Evolutionary conservation across 495 filamentous ascomycete species (phyloP).

Genomic region (Penicillium turbatum): DNA sequence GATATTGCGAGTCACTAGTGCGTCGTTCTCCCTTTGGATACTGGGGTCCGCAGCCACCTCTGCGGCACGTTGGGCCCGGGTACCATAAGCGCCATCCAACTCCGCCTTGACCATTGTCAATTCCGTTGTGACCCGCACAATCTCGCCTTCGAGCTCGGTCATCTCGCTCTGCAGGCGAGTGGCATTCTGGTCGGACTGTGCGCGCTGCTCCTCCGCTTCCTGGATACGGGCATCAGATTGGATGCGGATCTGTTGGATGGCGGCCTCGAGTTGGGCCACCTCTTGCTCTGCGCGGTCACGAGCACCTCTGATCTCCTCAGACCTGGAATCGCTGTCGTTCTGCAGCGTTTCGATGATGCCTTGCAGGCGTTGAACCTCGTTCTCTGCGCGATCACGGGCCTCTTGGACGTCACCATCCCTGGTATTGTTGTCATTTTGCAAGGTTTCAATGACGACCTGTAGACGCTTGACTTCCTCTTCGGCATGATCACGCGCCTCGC

Average conservation of each 20-base stretch:
- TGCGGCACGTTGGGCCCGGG: conserved; percentile 69
- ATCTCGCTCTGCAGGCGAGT: conserved; percentile 60
- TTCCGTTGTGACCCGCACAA: conserved; percentile 85
- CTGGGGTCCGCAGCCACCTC: conserved; percentile 65
- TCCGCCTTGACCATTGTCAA: conserved; percentile 89
- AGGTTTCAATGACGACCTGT: conserved; percentile 9
- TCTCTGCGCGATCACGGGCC: conserved; percentile 10
- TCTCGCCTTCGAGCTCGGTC: conserved; percentile 69
- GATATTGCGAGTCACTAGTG: conserved; percentile 57
- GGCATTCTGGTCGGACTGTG: conserved; percentile 41
- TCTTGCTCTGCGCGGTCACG: conserved; percentile 31
- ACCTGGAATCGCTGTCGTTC: conserved; percentile 12
- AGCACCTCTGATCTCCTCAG: conserved; percentile 18
- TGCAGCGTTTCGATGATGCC: conserved; percentile 12
- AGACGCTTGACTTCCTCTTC: conserved; percentile 22
- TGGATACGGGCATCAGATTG: conserved; percentile 33
- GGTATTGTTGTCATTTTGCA: conserved; percentile 2
- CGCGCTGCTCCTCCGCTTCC: conserved; percentile 26
- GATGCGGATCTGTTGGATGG: conserved; percentile 35
- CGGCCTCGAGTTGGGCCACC: conserved; percentile 34
- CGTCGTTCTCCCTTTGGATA: conserved; percentile 61
- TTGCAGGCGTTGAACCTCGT: conserved; percentile 22
- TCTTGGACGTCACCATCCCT: conserved; percentile 14
- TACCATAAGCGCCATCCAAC: conserved; percentile 89
- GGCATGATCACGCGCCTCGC: conserved; percentile 9